A percentile compares a stretch with the other conserved stretches of the same genome.
phyloP scores from a whole-genome alignment of 768 basidiomycete genomes.

The Lactarius tabidus region DNA sequence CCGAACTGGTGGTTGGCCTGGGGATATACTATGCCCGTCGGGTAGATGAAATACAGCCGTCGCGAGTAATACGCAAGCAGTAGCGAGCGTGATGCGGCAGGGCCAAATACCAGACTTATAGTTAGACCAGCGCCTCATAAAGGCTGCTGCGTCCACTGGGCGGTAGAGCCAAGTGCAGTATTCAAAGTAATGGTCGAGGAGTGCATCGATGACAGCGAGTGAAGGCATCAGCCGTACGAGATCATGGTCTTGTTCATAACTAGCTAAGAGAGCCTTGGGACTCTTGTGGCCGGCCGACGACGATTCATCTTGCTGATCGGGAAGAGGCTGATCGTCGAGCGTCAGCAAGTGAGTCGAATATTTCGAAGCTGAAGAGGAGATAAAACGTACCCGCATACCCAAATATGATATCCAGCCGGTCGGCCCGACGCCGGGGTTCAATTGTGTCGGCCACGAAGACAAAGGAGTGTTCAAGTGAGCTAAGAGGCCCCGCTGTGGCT shows the following conservation, averaged over 20 bases:
- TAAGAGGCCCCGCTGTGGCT: slow-evolving; percentile 10
- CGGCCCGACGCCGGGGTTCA: slow-evolving; percentile 22
- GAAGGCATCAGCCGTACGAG: slow-evolving; percentile 24
- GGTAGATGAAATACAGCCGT: slow-evolving; percentile 23
- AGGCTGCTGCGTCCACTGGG: slow-evolving; percentile 17
- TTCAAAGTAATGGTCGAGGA: slow-evolving; percentile 25
- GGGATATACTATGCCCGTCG: slow-evolving; percentile 21
- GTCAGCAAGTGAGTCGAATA: neutral
- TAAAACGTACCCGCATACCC: slow-evolving; percentile 21
- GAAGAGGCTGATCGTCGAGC: slow-evolving; percentile 15
- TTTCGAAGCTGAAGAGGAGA: neutral
- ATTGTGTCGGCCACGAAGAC: slow-evolving; percentile 21
- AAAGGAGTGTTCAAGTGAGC: slow-evolving; percentile 16
- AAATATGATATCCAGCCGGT: slow-evolving; percentile 25
- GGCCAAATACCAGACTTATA: slow-evolving; percentile 25
- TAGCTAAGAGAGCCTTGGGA: slow-evolving; percentile 12
- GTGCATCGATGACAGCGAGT: slow-evolving; percentile 21
- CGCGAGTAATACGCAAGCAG: slow-evolving; percentile 24
- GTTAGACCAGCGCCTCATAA: slow-evolving; percentile 21
- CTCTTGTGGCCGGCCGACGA: slow-evolving; percentile 7
- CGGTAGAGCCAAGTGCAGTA: slow-evolving; percentile 24
- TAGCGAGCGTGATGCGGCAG: slow-evolving; percentile 24
- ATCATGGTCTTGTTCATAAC: slow-evolving; percentile 24
- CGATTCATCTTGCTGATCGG: slow-evolving; percentile 20
- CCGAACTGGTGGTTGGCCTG: slow-evolving; percentile 20